Conservation (phyloP, 371 early-diverging fungal species). For the Blakeslea trispora region DNA sequence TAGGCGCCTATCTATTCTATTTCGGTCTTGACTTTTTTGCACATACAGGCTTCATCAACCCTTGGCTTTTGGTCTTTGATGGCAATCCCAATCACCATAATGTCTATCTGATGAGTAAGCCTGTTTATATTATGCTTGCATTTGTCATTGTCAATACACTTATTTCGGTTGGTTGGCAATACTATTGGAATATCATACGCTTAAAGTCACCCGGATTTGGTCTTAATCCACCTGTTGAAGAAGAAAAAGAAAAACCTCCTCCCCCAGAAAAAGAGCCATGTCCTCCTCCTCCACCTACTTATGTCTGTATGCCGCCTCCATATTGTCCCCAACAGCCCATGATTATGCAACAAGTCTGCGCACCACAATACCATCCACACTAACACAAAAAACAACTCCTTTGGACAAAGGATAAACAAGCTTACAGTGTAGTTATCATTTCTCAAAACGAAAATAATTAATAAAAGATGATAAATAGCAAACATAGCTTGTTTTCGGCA, state of each 20-base stretch:
- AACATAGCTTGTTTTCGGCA: too few relatives aligned
- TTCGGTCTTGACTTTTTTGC: conserved; percentile 57
- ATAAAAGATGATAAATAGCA: too few relatives aligned
- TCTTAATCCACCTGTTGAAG: conserved; percentile 19
- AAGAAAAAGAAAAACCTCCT: conserved; percentile 2
- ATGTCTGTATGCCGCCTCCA: conserved; percentile 17
- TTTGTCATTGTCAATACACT: conserved; percentile 35
- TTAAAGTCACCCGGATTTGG: conserved; percentile 33
- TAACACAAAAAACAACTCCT: too few relatives aligned
- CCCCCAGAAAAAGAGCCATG: conserved; percentile 3
- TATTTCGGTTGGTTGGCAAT: conserved; percentile 40
- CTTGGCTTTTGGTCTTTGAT: conserved; percentile 46
- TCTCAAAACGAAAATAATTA: too few relatives aligned
- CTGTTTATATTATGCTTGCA: conserved; percentile 42
- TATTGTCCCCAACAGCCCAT: conserved; percentile 16
- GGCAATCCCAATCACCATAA: conserved; percentile 37
- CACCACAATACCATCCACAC: not conserved
- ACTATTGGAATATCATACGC: conserved; percentile 39
- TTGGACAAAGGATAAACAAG: too few relatives aligned
- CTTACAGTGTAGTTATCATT: too few relatives aligned
- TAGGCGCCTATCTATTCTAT: conserved; percentile 51
- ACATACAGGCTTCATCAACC: conserved; percentile 56
- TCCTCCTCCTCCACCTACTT: conserved; percentile 7
- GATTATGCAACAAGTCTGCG: conserved; percentile 21
- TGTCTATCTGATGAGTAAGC: conserved; percentile 37